Conservation (phyloP, 73 alveolate genomes). For the Uronychia setigera region DNA sequence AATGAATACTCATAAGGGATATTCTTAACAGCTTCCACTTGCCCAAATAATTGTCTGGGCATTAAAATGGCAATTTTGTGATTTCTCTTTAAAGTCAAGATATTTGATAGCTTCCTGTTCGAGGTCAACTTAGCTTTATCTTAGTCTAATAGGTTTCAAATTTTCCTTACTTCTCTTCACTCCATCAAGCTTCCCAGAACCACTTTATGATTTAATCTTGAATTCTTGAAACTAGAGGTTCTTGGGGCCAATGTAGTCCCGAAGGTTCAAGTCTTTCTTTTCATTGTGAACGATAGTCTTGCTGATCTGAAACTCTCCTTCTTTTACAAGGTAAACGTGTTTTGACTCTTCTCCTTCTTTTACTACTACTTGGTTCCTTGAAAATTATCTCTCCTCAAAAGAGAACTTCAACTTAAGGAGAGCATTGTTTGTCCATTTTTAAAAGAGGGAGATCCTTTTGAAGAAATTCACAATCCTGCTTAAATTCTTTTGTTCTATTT, state of each 20-base stretch:
- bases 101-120: background rate
- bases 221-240: background rate
- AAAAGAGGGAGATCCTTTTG: constrained; percentile 49
- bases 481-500: constrained; percentile 40
- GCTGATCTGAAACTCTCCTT: constrained; percentile 60
- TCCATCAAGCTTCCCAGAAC: background rate
- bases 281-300: constrained; percentile 8
- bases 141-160: too few species aligned
- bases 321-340: constrained; percentile 19
- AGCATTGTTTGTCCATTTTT: constrained; percentile 47
- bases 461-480: constrained; percentile 40
- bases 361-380: constrained; percentile 36
- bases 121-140: background rate
- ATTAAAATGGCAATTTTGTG: background rate
- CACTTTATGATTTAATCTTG: background rate
- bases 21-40: background rate
- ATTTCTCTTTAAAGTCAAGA: background rate
- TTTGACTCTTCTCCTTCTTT: constrained; percentile 53
- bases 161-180: background rate
- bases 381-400: constrained; percentile 18
- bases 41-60: background rate
- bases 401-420: constrained; percentile 39
- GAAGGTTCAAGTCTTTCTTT: background rate
- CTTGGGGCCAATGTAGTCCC: background rate
- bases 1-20: background rate